Evolutionary conservation across 257 asterid genomes (phyloP), one percentile per base, ranked within the genome.

Genomic region (Paulownia fortunei): DNA sequence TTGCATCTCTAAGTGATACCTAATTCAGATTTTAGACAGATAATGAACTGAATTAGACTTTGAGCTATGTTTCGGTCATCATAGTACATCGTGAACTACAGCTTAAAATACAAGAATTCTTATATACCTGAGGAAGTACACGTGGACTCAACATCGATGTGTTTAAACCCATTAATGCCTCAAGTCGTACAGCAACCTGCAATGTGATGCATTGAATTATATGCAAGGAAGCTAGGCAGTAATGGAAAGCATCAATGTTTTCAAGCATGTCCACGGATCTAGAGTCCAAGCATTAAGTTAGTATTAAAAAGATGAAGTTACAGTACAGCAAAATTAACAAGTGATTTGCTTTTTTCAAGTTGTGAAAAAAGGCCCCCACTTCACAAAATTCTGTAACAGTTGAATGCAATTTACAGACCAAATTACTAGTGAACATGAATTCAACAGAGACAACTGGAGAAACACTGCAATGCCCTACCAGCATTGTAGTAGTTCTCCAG

Each of bases 141-240:
- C 79, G 77, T 81, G 96, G 93, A 71, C 93, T 82, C 73, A 90
- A 77, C 46, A 90, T 58, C 42, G 96, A 90, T 51, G 78, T 72
- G 73, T 82, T 82, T 27, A 83, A 82, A 79, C 96, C 96, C 82
- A 88, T 83, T 65, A 88, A 77, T 16, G 90, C 91, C 86, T 90
- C 93, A 58, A 90, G 82, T 51, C 87, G 90, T 80, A 90, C 41
- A n/a, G 90, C 96, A 87, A 87, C 91, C 95, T 90, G 90, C 85
- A 85, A 72, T 60, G 16, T 54, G 79, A 77, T 76, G 78, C 44
- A 63, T 34, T 63, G 70, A 30, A 68, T 54, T 36, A 54, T 60
- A 74, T 21, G 32, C 37, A 69, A 69, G 27, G 64, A 70, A 32
- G 59, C 37, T 34, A 71, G 69, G 44, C 16, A 65, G 64, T 26